Base-by-base conservation (phyloP, 805 yeast genomes). In the Saturnispora silvae region DNA sequence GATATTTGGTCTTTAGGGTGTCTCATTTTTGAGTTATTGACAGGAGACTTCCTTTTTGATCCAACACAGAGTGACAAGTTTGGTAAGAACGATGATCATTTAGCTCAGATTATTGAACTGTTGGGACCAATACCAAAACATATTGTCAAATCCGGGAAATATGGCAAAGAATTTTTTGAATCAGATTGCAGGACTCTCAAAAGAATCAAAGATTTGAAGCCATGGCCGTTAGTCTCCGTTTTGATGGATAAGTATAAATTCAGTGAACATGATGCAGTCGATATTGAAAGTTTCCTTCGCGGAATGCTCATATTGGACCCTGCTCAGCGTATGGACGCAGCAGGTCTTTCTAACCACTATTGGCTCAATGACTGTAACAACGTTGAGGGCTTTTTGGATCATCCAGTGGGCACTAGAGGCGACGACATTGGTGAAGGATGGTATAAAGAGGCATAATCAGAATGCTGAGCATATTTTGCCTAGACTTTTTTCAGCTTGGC, bases 1-100 rank as follows among this genome's bases (percentile, higher is more conserved):
- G 98, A 92, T 59, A 70, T 89, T 33, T 92, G 98, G 98, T 82
- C 95, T n/a, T 66, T 82, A 50, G 96, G 94, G 0, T 87, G 97
- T 60, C 61, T 92, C 50, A 66, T 82, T 1, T 92, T 92, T 60
- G 98, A 92, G 61, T 66, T 92, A 18, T 59, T 89, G 31, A 89
- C 98, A 0, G 97, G 97, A 3, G 97, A 89, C 58, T 87, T 87
- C 51, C 59, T 92, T 34, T 92, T 89, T 57, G 96, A 89, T 56
- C 98, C 98, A 4, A 72, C 76, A 36, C 74, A 74, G 43, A 86
- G 87, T 1, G 73, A 71, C 38, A 65, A 81, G 4, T 89, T 84
- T 59, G 56, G 77, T 34, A 87, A 87, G 52, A 95, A 87, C 57
- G 96, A 89, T 53, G 98, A 92, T 56, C 98, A 92, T 57, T 68